Base-by-base conservation (phyloP, 306 rosid genomes). In the Senna tora region DNA sequence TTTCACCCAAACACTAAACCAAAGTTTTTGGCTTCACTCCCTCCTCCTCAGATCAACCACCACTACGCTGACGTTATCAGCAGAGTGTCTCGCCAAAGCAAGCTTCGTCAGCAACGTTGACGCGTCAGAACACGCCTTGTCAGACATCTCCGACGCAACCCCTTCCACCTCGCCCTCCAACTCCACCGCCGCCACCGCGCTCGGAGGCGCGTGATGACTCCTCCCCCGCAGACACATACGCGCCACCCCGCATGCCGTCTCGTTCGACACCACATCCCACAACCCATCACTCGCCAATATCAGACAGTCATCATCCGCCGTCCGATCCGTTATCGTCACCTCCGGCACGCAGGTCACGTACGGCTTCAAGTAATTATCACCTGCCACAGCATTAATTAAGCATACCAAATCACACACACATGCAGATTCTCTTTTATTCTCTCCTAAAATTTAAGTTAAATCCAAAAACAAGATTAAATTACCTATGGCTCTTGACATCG, bases 401-500 rank as follows among this genome's bases (percentile, higher is more conserved):
- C 39, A 36, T 36, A 47, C 9, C 28, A 30, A 57, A 57, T 28
- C 59, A 53, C n/a, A 17, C 17, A 16, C 2, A 25, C 39, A n/a
- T 13, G 6, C 39, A 2, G 3, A 14, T 17, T 5, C 61, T 2
- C 6, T 3, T 3, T n/a, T 0, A 14, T 32, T 57, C 21, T 28
- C 63, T 22, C 9, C 34, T 21, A 21, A 21, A 21, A 2, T 67
- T 25, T 25, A n/a, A n/a, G n/a, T n/a, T n/a, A n/a, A n/a, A n/a
- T n/a, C 6, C 4, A 6, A 33, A 33, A 33, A 33, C 38, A 33
- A 2, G 38, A 33, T 33, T 33, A 36, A 57, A 15, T 45, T 72
- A 85, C 93, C 93, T 69, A 88, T 86, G 65, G 93, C 87, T 71
- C 93, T 85, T 2, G 93, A 88, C 90, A 83, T 88, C 36, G 90